Percentiles rank a stretch among this genome's conserved stretches.
phyloP scores from a whole-genome alignment of 176 grass and related monocot genomes.

The Lolium rigidum region DNA sequence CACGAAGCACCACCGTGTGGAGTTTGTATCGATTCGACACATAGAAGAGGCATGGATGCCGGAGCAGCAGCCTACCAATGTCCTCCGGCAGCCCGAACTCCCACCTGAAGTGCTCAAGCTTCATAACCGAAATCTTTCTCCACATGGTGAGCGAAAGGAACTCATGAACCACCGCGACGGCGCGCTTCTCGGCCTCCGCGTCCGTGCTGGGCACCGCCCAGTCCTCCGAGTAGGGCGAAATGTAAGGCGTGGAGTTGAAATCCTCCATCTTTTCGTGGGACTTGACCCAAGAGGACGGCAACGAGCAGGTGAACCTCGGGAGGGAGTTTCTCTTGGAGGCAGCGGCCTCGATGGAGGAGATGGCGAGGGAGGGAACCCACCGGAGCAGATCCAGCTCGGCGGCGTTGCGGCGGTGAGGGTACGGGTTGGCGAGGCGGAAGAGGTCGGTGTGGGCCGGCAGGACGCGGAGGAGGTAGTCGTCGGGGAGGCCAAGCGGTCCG shows the following conservation, averaged over 20 bases:
- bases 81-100: conserved; percentile 71
- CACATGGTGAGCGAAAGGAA: conserved; percentile 77
- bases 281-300: conserved; percentile 68
- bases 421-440: conserved; percentile 78
- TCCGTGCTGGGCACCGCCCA: conserved; percentile 3
- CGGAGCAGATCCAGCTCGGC: conserved; percentile 76
- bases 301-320: conserved; percentile 66
- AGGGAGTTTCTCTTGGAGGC: conserved; percentile 13
- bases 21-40: conserved; percentile 86
- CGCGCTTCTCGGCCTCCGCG: conserved; percentile 59
- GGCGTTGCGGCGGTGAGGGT: conserved; percentile 56
- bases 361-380: conserved; percentile 68
- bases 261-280: conserved; percentile 69
- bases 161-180: conserved; percentile 73
- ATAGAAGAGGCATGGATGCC: conserved; percentile 83
- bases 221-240: conserved; percentile 72
- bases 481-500: conserved; percentile 74
- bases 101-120: conserved; percentile 91
- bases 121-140: conserved; percentile 86
- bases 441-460: conserved; percentile 69
- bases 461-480: conserved; percentile 86
- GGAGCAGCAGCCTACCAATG: conserved; percentile 62
- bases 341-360: conserved; percentile 56
- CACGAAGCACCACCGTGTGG: conserved; percentile 76
- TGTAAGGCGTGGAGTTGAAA: conserved; percentile 82